Percentiles rank a stretch among this genome's conserved stretches.
phyloP scores from a whole-genome alignment of 2,329 filamentous ascomycete species.

The Trichoderma hamatum region DNA sequence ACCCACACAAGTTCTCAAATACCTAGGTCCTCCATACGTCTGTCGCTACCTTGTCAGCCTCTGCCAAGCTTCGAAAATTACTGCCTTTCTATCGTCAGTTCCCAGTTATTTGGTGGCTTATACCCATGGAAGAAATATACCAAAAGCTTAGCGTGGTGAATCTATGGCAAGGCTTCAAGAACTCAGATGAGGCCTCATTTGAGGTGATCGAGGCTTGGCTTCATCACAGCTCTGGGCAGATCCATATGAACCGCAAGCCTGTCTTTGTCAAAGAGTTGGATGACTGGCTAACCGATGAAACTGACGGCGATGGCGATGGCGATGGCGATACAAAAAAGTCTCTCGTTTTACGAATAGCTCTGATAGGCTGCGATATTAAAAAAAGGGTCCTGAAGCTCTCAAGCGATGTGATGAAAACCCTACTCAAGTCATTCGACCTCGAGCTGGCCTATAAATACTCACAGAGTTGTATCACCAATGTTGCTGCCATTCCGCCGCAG shows the following conservation, averaged over 20 bases:
- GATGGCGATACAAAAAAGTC: slow-evolving; percentile 28
- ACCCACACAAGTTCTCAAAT: neutral
- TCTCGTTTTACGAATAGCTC: slow-evolving; percentile 39
- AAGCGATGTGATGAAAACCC: slow-evolving; percentile 26
- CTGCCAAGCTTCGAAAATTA: neutral
- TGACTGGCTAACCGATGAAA: slow-evolving; percentile 35
- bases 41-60: neutral
- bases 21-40: neutral
- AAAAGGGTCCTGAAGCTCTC: slow-evolving; percentile 35
- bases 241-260: slow-evolving; percentile 26
- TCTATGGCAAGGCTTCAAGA: slow-evolving; percentile 29
- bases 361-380: slow-evolving; percentile 33
- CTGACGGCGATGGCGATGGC: slow-evolving; percentile 17
- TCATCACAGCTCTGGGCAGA: slow-evolving; percentile 30
- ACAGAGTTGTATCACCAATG: slow-evolving; percentile 40
- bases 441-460: slow-evolving; percentile 40
- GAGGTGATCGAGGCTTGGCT: slow-evolving; percentile 39
- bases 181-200: slow-evolving; percentile 31
- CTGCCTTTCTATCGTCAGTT: neutral
- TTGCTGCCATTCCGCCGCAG: slow-evolving; percentile 35
- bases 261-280: slow-evolving; percentile 24
- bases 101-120: neutral
- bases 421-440: slow-evolving; percentile 38
- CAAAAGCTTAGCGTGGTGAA: slow-evolving; percentile 37
- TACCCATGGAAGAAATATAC: slow-evolving; percentile 40